phyloP scores from a whole-genome alignment of 2,329 filamentous ascomycete genomes.

The Claviceps fusiformis region DNA sequence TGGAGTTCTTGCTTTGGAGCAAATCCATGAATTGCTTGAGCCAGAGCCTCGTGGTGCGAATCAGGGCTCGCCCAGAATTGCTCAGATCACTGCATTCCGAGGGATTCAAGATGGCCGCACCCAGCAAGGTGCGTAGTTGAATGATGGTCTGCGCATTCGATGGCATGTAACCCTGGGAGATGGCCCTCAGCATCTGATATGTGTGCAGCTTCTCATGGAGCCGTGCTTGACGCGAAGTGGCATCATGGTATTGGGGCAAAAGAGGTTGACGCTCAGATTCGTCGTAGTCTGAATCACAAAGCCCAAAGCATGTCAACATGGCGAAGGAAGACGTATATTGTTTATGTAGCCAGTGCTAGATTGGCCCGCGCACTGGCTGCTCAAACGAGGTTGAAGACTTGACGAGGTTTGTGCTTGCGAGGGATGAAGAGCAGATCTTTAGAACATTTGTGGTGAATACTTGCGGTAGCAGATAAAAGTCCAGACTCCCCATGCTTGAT shows the following conservation, averaged over 20 bases:
- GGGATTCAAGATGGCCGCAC: slow-evolving; percentile 65
- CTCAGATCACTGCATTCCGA: slow-evolving; percentile 52
- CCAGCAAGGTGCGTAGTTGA: slow-evolving; percentile 66
- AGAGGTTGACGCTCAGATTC: slow-evolving; percentile 58
- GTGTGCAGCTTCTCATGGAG: slow-evolving; percentile 84
- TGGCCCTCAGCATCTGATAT: slow-evolving; percentile 78
- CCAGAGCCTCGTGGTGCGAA: slow-evolving; percentile 59
- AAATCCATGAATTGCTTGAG: slow-evolving; percentile 71
- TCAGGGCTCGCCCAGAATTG: slow-evolving; percentile 58
- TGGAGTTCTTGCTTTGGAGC: slow-evolving; percentile 65
- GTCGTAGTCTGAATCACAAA: slow-evolving; percentile 28
- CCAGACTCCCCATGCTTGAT: background rate
- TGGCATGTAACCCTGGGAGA: slow-evolving; percentile 79
- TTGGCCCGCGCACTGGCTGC: background rate
- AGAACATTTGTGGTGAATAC: background rate
- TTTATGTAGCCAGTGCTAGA: background rate
- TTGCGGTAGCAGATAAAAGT: background rate
- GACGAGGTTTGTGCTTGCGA: background rate
- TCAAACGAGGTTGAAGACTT: background rate
- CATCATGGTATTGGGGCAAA: slow-evolving; percentile 70
- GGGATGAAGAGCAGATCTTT: background rate
- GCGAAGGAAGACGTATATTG: background rate
- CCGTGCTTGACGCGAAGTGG: slow-evolving; percentile 62
- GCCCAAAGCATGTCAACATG: slow-evolving; percentile 54
- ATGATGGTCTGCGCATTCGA: slow-evolving; percentile 73